Evolutionary conservation across 179 eudicot genomes (phyloP).

Genomic region (Nepenthes alata): DNA sequence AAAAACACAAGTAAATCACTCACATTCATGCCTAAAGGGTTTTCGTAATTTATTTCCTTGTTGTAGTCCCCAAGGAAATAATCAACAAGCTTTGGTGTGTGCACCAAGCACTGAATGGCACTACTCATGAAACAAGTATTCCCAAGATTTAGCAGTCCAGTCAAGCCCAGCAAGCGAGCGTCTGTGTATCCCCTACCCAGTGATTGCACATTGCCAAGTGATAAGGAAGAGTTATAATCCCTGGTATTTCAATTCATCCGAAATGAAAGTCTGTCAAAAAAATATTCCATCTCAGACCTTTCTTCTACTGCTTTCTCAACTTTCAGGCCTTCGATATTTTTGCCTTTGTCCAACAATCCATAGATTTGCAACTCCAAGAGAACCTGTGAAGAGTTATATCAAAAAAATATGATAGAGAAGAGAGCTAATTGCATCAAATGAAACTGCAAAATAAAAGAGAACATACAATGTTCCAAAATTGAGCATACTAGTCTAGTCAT

Average conservation of each 20-base stretch:
- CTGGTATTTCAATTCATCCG: slow-evolving; percentile 35
- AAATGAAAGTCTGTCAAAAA: slow-evolving; percentile 11
- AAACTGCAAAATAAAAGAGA: slow-evolving; percentile 5
- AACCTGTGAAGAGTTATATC: slow-evolving; percentile 21
- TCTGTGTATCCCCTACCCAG: slow-evolving; percentile 14
- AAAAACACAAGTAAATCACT: slow-evolving; percentile 13
- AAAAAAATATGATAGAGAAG: neutral
- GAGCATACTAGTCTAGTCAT: too few relatives aligned
- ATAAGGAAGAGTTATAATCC: slow-evolving; percentile 17
- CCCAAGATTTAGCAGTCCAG: slow-evolving; percentile 71
- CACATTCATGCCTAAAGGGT: slow-evolving; percentile 72
- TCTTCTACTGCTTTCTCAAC: slow-evolving; percentile 18
- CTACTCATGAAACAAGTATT: slow-evolving; percentile 91
- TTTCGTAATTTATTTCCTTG: slow-evolving; percentile 55
- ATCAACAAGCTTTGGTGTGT: slow-evolving; percentile 70
- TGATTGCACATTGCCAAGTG: slow-evolving; percentile 3
- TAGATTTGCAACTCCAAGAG: slow-evolving; percentile 55
- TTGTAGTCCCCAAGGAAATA: slow-evolving; percentile 74
- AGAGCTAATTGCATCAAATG: neutral
- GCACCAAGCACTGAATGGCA: slow-evolving; percentile 83
- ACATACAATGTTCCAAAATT: neutral
- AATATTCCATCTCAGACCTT: slow-evolving; percentile 10
- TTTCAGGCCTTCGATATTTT: slow-evolving; percentile 12
- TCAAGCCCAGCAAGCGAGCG: slow-evolving; percentile 47
- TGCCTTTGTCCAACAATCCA: slow-evolving; percentile 23